These are phyloP conservation scores for Penicillium sclerotiorum DNA, from an alignment of 2,329 filamentous ascomycete species.

Conservation along the genomic window DNA sequence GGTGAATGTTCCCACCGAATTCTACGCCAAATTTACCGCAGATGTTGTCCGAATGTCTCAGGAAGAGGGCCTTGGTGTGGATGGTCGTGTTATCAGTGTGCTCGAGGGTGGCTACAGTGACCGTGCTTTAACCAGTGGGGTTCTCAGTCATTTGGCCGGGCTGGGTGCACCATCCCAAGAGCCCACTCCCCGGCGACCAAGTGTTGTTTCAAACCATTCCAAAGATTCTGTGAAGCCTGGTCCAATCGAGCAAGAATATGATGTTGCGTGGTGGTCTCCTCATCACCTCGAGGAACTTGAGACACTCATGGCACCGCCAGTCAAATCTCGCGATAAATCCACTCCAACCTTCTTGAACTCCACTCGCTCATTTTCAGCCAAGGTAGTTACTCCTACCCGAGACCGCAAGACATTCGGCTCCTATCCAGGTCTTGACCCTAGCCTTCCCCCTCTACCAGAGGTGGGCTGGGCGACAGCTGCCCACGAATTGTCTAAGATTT, in stretches of 20 bases:
- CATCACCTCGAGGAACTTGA: slow-evolving; percentile 71
- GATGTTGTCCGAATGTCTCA: slow-evolving; percentile 82
- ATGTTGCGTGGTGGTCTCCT: slow-evolving; percentile 72
- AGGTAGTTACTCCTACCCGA: slow-evolving; percentile 69
- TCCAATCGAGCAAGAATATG: slow-evolving; percentile 50
- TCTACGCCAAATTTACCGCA: slow-evolving; percentile 87
- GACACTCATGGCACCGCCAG: slow-evolving; percentile 54
- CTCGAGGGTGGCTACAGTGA: slow-evolving; percentile 97
- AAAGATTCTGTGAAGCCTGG: slow-evolving; percentile 14
- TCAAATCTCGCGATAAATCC: slow-evolving; percentile 59
- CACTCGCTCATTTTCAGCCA: slow-evolving; percentile 84
- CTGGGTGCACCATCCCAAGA: slow-evolving; percentile 58
- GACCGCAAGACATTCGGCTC: slow-evolving; percentile 45
- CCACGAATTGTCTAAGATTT: slow-evolving; percentile 76
- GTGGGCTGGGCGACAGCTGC: slow-evolving; percentile 85
- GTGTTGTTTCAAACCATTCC: neutral
- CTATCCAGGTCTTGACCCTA: slow-evolving; percentile 49
- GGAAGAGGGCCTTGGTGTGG: slow-evolving; percentile 74
- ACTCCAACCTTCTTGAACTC: slow-evolving; percentile 79
- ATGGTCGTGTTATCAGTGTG: slow-evolving; percentile 88
- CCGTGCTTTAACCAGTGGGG: slow-evolving; percentile 81
- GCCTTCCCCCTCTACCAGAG: slow-evolving; percentile 72
- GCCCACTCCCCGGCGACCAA: neutral
- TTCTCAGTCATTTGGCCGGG: slow-evolving; percentile 86
- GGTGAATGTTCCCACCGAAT: slow-evolving; percentile 94